phyloP scores from a whole-genome alignment of 108 stramenopile genomes.

The Skeletonema marinoi region DNA sequence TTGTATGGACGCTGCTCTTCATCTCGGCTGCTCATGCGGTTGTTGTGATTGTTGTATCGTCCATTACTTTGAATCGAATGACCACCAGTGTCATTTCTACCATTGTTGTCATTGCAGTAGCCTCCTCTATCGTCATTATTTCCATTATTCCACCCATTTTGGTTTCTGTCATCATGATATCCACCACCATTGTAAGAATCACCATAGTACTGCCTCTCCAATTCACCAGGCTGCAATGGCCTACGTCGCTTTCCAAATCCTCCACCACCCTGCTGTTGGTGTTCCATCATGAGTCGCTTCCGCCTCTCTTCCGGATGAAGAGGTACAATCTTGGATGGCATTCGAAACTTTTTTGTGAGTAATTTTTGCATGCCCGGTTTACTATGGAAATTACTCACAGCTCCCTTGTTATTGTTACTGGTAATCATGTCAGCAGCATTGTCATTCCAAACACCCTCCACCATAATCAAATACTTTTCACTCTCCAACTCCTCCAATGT shows the following conservation, averaged over 20 bases:
- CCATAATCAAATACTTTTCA: conserved; percentile 50
- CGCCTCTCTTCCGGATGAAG: conserved; percentile 39
- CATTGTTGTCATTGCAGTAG: neutral
- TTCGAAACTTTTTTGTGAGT: conserved; percentile 61
- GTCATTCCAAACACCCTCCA: conserved; percentile 22
- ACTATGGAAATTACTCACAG: neutral
- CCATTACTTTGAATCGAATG: neutral
- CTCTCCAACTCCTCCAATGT: conserved; percentile 14
- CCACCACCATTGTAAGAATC: neutral
- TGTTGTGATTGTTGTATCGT: neutral
- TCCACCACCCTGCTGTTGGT: conserved; percentile 12
- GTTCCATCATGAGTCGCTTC: conserved; percentile 33
- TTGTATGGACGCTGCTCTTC: no score
- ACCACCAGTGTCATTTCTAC: neutral
- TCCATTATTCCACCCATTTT: neutral
- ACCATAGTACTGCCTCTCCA: conserved; percentile 41
- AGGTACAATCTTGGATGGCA: conserved; percentile 48
- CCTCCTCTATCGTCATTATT: neutral
- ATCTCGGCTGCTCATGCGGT: neutral
- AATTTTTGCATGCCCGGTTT: conserved; percentile 64
- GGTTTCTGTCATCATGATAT: neutral
- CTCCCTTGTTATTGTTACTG: neutral
- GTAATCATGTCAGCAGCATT: neutral
- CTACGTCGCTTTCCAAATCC: neutral
- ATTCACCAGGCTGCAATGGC: conserved; percentile 45